Evolutionary conservation across 2,329 filamentous ascomycete species (phyloP).

Genomic region (Cadophora luteo-olivacea): DNA sequence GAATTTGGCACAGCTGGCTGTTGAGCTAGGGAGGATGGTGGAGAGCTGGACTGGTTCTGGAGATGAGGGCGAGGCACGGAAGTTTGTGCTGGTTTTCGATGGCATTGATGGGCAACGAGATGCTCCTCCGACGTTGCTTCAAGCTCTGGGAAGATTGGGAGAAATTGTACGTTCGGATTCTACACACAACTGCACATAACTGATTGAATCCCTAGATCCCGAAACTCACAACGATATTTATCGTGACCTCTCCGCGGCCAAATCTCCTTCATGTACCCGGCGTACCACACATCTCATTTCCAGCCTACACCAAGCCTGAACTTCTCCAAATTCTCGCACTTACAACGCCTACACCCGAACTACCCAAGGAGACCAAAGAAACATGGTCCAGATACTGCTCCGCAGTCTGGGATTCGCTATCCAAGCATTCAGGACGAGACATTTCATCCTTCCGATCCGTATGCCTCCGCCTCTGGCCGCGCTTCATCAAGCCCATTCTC

Average conservation of each 20-base stretch:
- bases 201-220: constrained; percentile 67
- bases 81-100: constrained; percentile 87
- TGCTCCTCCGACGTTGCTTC: constrained; percentile 76
- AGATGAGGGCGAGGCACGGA: constrained; percentile 45
- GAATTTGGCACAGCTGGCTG: constrained; percentile 76
- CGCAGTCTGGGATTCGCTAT: constrained; percentile 86
- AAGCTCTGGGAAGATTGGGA: constrained; percentile 80
- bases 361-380: constrained; percentile 63
- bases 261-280: constrained; percentile 73
- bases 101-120: constrained; percentile 86
- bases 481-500: constrained; percentile 80
- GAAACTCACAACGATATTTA: constrained; percentile 76
- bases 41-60: constrained; percentile 33
- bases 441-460: constrained; percentile 74
- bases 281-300: constrained; percentile 80
- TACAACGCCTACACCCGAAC: constrained; percentile 53
- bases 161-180: constrained; percentile 68
- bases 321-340: constrained; percentile 78
- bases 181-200: neutral
- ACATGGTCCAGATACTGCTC: constrained; percentile 83
- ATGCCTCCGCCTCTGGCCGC: constrained; percentile 80
- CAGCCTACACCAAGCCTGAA: constrained; percentile 82
- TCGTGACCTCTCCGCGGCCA: constrained; percentile 75
- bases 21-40: constrained; percentile 73
- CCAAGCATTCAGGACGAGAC: constrained; percentile 80